phyloP scores from a whole-genome alignment of 495 filamentous ascomycete species.

The Penicillium lagena region DNA sequence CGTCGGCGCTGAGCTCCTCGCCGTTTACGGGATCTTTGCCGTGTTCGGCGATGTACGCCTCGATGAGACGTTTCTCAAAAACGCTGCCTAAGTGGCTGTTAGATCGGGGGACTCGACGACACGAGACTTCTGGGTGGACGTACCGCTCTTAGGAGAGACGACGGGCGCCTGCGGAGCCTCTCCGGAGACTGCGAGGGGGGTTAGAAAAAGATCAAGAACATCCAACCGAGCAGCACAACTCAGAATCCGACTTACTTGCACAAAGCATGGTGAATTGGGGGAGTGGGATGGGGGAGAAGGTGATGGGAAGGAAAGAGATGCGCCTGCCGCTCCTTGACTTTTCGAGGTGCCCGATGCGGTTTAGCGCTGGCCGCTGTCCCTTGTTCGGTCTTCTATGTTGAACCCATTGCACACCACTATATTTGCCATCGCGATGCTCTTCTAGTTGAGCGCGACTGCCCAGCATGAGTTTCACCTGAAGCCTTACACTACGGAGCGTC shows the following conservation, averaged over 20 bases:
- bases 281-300: constrained; percentile 20
- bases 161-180: constrained; percentile 95
- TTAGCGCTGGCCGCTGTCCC: constrained; percentile 28
- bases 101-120: constrained; percentile 13
- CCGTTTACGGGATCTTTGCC: constrained; percentile 90
- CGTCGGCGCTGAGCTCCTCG: constrained; percentile 78
- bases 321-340: constrained; percentile 36
- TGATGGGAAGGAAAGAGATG: constrained; percentile 18
- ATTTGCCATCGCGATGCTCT: background rate
- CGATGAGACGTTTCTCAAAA: constrained; percentile 91
- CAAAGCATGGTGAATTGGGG: constrained; percentile 54
- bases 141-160: constrained; percentile 89
- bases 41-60: constrained; percentile 90
- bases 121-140: constrained; percentile 19
- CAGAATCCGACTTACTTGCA: constrained; percentile 52
- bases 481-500: constrained; percentile 2
- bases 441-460: background rate
- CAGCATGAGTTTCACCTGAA: constrained; percentile 13
- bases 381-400: background rate
- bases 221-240: background rate
- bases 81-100: constrained; percentile 57
- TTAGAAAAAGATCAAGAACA: constrained; percentile 9
- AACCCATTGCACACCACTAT: background rate
- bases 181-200: constrained; percentile 69
- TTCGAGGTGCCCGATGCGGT: constrained; percentile 33